Evolutionary conservation across 1,139 yeast genomes (phyloP).

Genomic region (Scheffersomyces lignicola): DNA sequence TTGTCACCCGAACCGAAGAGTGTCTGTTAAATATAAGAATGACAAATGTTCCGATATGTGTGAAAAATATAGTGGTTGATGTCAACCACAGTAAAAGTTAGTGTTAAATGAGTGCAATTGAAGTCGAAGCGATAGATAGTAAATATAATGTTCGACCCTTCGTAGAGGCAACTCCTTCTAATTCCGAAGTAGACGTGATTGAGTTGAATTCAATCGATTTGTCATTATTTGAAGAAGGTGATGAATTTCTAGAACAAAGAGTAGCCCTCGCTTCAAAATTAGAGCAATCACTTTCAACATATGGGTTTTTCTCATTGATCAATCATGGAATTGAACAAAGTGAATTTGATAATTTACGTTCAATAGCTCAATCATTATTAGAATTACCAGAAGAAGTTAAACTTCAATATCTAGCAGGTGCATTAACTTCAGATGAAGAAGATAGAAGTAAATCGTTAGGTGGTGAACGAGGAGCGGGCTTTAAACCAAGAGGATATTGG

Average conservation of each 20-base stretch:
- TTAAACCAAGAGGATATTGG: slow-evolving; percentile 28
- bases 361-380: slow-evolving; percentile 22
- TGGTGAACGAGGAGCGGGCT: slow-evolving; percentile 26
- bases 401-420: slow-evolving; percentile 21
- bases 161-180: slow-evolving; percentile 18
- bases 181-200: slow-evolving; percentile 11
- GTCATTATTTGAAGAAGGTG: slow-evolving; percentile 18
- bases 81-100: too few relatives aligned
- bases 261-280: slow-evolving; percentile 18
- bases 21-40: too few relatives aligned
- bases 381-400: slow-evolving; percentile 22
- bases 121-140: slow-evolving; percentile 6
- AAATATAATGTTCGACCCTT: slow-evolving; percentile 24
- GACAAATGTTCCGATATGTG: too few relatives aligned
- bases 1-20: too few relatives aligned
- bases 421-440: slow-evolving; percentile 24
- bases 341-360: slow-evolving; percentile 18
- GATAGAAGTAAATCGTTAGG: slow-evolving; percentile 25
- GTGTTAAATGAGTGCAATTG: slow-evolving; percentile 5
- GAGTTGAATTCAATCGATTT: slow-evolving; percentile 20
- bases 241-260: slow-evolving; percentile 14
- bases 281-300: slow-evolving; percentile 22
- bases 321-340: slow-evolving; percentile 22
- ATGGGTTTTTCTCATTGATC: slow-evolving; percentile 20
- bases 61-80: too few relatives aligned